Base-by-base conservation (phyloP, 176 grass and related monocot species). In the Olyra latifolia region DNA sequence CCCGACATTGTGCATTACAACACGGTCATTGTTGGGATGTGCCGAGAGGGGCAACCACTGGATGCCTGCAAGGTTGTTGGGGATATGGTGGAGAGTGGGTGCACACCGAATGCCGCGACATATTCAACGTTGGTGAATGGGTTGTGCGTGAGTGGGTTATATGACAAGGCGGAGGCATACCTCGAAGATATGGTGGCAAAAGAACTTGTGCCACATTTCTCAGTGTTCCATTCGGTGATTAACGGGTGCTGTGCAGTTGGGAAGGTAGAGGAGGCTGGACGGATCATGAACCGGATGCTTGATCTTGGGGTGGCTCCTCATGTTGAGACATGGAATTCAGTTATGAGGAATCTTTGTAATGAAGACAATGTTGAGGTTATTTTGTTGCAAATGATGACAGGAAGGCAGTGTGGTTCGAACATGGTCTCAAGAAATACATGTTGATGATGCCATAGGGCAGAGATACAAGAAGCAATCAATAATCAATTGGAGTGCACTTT, bases 1-100 rank as follows among this genome's bases (percentile, higher is more conserved):
- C 95, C 92, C 24, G 92, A 94, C 53, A 83, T 91, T 57, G 83
- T 84, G 53, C 95, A 98, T 50, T 94, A 92, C 81, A 90, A 94
- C 82, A 97, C 95, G 0, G 75, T 97, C 5, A 83, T 97, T 8
- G 62, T 80, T 0, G 95, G 92, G 2, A 79, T 98, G 74, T 98
- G 95, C 62, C 78, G 92, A 0, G 90, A 91, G 54, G 91, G 83
- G 10, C 85, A 83, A 4, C 83, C 86, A 13, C 76, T 91, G 13
- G 92, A 98, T 62, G 95, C 95, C 24, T 91, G 95, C 83, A 94
- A 92, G 92, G 78, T 98, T 81, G 27, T 98, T 17, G 80, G 83
- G 39, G 95, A 94, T 87, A 98, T 98, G 92, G 23, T n/a, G 3
- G 85, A 86, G 14, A 82, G 63, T 38, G 82, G 85, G 10, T 91